These are phyloP conservation scores for Zangia roseola DNA, from an alignment of 768 basidiomycete genomes.

Conservation along the genomic window DNA sequence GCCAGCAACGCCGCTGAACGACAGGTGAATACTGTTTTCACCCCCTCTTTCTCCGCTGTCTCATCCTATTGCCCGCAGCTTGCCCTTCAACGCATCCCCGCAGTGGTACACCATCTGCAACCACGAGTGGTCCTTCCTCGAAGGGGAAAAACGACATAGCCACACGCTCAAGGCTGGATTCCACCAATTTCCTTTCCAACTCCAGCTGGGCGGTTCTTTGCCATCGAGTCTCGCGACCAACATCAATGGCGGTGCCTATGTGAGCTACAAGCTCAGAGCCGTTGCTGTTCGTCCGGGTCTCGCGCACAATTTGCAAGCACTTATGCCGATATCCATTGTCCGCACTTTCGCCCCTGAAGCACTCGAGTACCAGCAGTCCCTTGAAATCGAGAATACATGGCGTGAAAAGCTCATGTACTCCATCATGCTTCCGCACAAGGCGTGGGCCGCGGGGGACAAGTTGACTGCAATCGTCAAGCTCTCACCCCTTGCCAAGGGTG, in stretches of 20 bases:
- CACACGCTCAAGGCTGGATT: constrained; percentile 96
- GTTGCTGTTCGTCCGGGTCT: constrained; percentile 77
- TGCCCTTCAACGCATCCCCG: constrained; percentile 30
- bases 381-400: constrained; percentile 97
- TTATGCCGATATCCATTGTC: constrained; percentile 61
- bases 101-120: constrained; percentile 65
- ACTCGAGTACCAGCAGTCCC: constrained; percentile 92
- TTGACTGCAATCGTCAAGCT: constrained; percentile 84
- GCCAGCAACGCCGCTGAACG: constrained; percentile 52
- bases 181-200: constrained; percentile 89
- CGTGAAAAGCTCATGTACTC: constrained; percentile 97
- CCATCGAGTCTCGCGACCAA: constrained; percentile 72
- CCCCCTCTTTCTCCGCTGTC: constrained; percentile 1
- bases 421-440: constrained; percentile 91
- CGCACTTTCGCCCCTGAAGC: constrained; percentile 79
- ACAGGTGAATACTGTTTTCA: constrained; percentile 49
- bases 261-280: constrained; percentile 90
- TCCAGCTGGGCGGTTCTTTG: constrained; percentile 80
- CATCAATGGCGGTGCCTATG: constrained; percentile 56
- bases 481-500: constrained; percentile 83
- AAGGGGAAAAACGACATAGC: constrained; percentile 71
- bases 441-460: constrained; percentile 88
- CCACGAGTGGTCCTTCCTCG: constrained; percentile 92
- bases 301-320: constrained; percentile 62
- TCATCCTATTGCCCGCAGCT: constrained; percentile 10